Conservation (phyloP, 78 protist species). For the Dictyostelium brefeldianum region DNA sequence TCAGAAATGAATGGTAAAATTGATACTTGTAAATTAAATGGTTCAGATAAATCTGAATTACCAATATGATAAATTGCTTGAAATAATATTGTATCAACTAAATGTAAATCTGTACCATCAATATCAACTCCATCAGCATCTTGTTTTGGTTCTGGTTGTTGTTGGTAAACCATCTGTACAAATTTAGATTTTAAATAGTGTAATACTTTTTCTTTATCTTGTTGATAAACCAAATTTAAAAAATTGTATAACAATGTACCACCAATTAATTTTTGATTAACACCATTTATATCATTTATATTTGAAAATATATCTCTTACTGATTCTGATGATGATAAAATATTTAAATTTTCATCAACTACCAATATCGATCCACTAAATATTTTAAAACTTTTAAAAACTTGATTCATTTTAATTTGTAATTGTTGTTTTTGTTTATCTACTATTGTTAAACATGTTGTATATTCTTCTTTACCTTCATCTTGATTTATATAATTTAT, state of each 20-base stretch:
- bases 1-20: conserved; percentile 10
- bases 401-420: neutral
- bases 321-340: conserved; percentile 1
- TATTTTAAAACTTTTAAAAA: neutral
- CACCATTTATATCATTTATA: conserved; percentile 9
- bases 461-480: neutral
- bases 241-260: neutral
- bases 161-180: neutral
- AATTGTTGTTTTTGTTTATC: neutral
- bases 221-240: neutral
- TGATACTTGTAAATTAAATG: neutral
- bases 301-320: conserved; percentile 31
- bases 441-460: neutral
- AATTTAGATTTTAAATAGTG: conserved; percentile 13
- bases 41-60: neutral
- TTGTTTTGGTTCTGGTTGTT: neutral
- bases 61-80: neutral
- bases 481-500: neutral
- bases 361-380: conserved; percentile 16
- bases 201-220: conserved; percentile 7
- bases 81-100: neutral
- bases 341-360: conserved; percentile 17
- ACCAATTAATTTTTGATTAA: neutral
- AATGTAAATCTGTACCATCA: neutral
- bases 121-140: neutral